Percentiles rank a stretch among this genome's conserved stretches.
Conservation (phyloP, 257 asterid species). For the Euphrasia confusa region DNA sequence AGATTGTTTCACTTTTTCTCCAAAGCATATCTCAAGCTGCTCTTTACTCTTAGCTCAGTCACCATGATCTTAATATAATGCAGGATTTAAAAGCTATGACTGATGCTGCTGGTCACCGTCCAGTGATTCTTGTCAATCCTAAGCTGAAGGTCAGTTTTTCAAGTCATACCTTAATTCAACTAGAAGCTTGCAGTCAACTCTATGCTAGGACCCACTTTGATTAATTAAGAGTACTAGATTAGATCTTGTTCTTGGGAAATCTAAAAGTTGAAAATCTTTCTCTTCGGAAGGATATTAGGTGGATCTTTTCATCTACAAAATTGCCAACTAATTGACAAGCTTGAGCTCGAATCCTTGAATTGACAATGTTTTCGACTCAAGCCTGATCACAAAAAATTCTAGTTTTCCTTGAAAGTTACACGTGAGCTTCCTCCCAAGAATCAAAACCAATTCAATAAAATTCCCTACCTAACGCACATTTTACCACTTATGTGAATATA, state of each 20-base stretch:
- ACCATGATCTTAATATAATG: conserved; percentile 24
- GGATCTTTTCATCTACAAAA: not conserved
- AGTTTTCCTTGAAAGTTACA: not conserved
- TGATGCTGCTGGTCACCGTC: conserved; percentile 83
- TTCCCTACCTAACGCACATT: conserved; percentile 10
- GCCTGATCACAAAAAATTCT: not conserved
- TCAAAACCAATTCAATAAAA: not conserved
- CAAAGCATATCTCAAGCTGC: conserved; percentile 6
- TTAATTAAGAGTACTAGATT: not conserved
- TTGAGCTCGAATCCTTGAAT: not conserved
- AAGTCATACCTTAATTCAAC: not conserved
- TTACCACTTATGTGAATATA: conserved; percentile 7
- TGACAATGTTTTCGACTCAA: not conserved
- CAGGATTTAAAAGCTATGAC: conserved; percentile 95
- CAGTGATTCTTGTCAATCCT: conserved; percentile 83
- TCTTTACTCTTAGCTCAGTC: conserved; percentile 19
- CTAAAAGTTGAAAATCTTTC: not conserved
- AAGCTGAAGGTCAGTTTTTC: conserved; percentile 53
- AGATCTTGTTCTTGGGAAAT: not conserved
- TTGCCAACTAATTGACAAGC: not conserved
- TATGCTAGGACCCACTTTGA: not conserved
- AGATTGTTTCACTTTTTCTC: conserved; percentile 14
- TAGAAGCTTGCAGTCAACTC: not conserved
- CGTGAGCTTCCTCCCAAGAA: not conserved
- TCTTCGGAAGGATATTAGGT: not conserved